Evolutionary conservation across 371 early-diverging fungal species (phyloP).

Genomic region (Capniomyces stellatus): DNA sequence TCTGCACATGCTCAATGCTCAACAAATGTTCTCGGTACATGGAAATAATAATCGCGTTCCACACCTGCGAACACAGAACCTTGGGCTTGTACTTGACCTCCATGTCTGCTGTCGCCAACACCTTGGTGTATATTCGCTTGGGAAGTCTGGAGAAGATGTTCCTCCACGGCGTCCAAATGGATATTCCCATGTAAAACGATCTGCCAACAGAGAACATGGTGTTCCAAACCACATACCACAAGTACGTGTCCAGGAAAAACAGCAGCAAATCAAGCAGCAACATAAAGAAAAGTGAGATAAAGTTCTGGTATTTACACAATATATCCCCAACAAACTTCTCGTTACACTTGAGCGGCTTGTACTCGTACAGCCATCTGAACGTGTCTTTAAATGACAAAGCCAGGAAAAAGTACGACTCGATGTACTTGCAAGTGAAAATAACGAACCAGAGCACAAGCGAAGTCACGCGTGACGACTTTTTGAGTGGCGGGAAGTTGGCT

Average conservation of each 20-base stretch:
- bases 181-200: conserved; percentile 64
- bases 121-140: conserved; percentile 64
- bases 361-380: conserved; percentile 42
- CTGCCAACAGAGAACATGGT: conserved; percentile 58
- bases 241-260: conserved; percentile 76
- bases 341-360: conserved; percentile 36
- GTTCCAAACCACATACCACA: conserved; percentile 84
- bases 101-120: conserved; percentile 54
- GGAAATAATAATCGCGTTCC: conserved; percentile 75
- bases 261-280: conserved; percentile 56
- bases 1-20: conserved; percentile 57
- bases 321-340: conserved; percentile 30
- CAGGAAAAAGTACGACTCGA: conserved; percentile 73
- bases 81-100: conserved; percentile 56
- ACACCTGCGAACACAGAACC: conserved; percentile 59
- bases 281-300: conserved; percentile 56
- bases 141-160: conserved; percentile 71
- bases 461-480: conserved; percentile 48
- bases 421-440: conserved; percentile 57
- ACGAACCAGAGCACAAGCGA: conserved; percentile 58
- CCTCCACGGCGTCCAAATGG: conserved; percentile 78
- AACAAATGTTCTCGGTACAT: conserved; percentile 76
- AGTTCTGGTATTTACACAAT: conserved; percentile 47
- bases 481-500: conserved; percentile 57
- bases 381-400: conserved; percentile 68